Evolutionary conservation across 208 protist genomes (phyloP), one percentile per base, ranked within the genome.

Genomic region (Trypanosoma mega): DNA sequence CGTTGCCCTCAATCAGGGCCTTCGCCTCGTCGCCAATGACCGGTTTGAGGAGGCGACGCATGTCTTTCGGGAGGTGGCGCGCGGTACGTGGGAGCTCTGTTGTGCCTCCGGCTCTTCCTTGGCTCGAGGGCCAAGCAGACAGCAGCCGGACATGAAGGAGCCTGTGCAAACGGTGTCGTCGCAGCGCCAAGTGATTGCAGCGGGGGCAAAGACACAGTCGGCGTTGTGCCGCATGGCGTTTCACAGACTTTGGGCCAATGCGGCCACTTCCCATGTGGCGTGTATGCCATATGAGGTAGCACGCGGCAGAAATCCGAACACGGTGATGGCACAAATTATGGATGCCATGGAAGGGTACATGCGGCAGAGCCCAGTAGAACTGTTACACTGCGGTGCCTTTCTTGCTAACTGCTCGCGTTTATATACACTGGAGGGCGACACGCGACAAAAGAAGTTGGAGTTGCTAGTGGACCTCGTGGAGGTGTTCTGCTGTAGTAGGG

Each of bases 321-420:
- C 50, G 0, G 16, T 65, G n/a, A 71, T 80, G 68, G n/a, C 30
- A 18, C 44, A 21, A 18, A 65, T 74, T 46, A 71, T 76, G 26
- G 57, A 62, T 0, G 78, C 74, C 23, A 76, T 89, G 65, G 83
- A 94, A 64, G 50, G 49, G 24, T 89, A 85, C 63, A 26, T 87
- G 14, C 66, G 67, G 26, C 67, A 74, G 14, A 77, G 90, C 47
- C 78, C 83, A n/a, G 68, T 78, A 0, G 73, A 60, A 31, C 45
- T 90, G 24, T 66, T 78, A 23, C 68, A 80, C 41, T 86, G 68
- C 1, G 81, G 87, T 59, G 76, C 81, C 1, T 91, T 94, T 72
- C 50, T 94, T 5, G 66, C 69, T n/a, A 82, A 86, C 44, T 61
- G 77, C 63, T 80, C 83, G n/a, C 87, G 87, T 9, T 64, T 91